Evolutionary conservation across 495 filamentous ascomycete genomes (phyloP).

Genomic region (Physcia stellaris): DNA sequence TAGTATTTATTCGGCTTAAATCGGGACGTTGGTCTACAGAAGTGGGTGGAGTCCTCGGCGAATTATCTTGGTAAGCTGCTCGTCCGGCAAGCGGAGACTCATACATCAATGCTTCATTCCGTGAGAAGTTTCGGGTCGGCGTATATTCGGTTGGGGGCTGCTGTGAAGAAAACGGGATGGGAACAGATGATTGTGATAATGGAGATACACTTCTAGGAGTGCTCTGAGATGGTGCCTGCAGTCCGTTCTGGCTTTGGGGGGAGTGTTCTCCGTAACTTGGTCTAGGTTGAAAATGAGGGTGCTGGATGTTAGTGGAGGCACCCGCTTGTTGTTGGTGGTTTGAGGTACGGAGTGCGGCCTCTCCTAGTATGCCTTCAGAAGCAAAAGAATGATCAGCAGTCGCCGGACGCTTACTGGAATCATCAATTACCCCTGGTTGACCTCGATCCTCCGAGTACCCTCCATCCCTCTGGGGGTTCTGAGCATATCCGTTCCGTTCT

Average conservation of each 20-base stretch:
- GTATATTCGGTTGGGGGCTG: too few species aligned
- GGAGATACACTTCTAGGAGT: not conserved
- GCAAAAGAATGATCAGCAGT: conserved; percentile 18
- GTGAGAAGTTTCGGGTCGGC: too few species aligned
- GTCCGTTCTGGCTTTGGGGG: too few species aligned
- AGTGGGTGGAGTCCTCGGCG: conserved; percentile 19
- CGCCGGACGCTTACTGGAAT: conserved; percentile 16
- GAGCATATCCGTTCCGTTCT: conserved; percentile 12
- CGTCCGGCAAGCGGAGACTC: too few species aligned
- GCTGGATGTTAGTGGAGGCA: too few species aligned
- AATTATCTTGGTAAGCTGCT: conserved; percentile 10
- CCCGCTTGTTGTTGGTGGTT: not conserved
- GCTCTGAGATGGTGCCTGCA: not conserved
- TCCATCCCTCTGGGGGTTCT: conserved; percentile 14
- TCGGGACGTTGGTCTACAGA: conserved; percentile 19
- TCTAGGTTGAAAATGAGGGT: too few species aligned
- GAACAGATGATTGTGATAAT: not conserved
- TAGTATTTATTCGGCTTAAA: conserved; percentile 16
- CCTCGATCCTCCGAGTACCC: conserved; percentile 17
- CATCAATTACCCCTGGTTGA: conserved; percentile 21
- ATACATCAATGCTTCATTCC: too few species aligned
- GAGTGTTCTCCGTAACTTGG: too few species aligned
- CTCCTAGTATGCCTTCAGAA: conserved; percentile 19
- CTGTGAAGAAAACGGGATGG: not conserved
- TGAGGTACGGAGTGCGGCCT: too few species aligned